phyloP scores from a whole-genome alignment of 2,329 filamentous ascomycete species.

The Bimuria novae-zelandiae region DNA sequence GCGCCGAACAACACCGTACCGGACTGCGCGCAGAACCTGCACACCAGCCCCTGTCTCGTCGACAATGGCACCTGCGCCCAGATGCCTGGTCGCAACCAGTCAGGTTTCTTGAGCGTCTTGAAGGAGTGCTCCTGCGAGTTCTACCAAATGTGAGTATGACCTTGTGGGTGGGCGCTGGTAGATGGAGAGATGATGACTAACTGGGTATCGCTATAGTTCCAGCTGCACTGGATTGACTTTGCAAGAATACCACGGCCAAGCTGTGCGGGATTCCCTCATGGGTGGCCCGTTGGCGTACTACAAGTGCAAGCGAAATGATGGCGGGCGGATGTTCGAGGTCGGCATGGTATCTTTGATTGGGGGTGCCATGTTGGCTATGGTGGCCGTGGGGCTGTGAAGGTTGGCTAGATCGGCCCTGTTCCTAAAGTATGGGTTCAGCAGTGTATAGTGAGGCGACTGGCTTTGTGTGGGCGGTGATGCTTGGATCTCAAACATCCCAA shows the following conservation, averaged over 20 bases:
- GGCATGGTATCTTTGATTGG: background rate
- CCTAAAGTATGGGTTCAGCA: background rate
- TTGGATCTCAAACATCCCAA: too few relatives aligned
- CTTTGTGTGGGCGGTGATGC: too few relatives aligned
- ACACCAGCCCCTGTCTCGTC: background rate
- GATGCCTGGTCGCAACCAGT: background rate
- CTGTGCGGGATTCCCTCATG: background rate
- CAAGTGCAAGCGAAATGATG: background rate
- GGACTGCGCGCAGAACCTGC: background rate
- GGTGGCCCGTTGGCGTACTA: background rate
- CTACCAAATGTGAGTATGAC: background rate
- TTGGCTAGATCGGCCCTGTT: too few relatives aligned
- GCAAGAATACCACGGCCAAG: background rate
- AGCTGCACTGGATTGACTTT: background rate
- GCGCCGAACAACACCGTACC: background rate
- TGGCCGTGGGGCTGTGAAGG: background rate
- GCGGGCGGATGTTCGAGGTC: background rate
- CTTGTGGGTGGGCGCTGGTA: background rate
- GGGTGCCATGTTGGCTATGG: background rate
- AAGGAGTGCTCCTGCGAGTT: background rate
- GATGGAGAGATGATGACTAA: background rate
- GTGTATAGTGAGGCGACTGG: background rate
- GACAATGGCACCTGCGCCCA: background rate
- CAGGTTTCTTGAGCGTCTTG: background rate
- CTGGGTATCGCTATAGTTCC: background rate